Evolutionary conservation across 1,284 basidiomycete genomes (phyloP), one percentile per base, ranked within the genome.

Genomic region (Schizophyllum amplum): DNA sequence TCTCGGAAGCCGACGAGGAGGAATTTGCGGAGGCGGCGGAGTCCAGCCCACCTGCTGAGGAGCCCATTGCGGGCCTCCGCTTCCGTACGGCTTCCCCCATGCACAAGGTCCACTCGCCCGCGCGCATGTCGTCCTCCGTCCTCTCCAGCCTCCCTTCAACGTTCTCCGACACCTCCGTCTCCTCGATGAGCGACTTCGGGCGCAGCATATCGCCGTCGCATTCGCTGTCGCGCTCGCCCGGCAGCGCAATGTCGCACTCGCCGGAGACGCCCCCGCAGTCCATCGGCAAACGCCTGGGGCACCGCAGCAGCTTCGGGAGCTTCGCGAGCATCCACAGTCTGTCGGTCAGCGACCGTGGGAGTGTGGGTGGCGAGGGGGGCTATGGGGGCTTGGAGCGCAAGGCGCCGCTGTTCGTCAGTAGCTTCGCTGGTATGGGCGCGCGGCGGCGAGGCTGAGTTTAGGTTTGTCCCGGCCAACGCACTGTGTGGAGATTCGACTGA

Each of bases 1-100:
- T 83, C 27, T 74, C 76, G 2, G 81, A 83, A 64, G 79, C 74
- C 23, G 74, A 75, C 24, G 75, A 80, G 58, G 71, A 76, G 17
- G 78, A 80, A 52, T 77, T 77, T 33, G 74, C 71, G 3, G 53
- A 51, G 4, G 51, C 47, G 5, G 23, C 26, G 3, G 33, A 21
- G 2, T 9, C 42, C n/a, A 69, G 27, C 9, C 46, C 33, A 65
- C 64, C 26, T 47, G 47, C 5, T 51, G 20, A 48, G 62, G 63
- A 22, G 64, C 65, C 48, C 5, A 21, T 50, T 20, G 48, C 48
- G 4, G 48, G 48, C 48, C 48, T 50, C 48, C 5, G 26, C 49
- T 2, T 42, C 51, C 5, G 48, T 54, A 5, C 55, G 55, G 21
- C 21, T 48, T 46, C 48, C 21, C n/a, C 22, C 21, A 52, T n/a